A percentile compares a stretch with the other conserved stretches of the same genome.
Conservation (phyloP, 2,329 filamentous ascomycete species). For the Colletotrichum spaethianum region DNA sequence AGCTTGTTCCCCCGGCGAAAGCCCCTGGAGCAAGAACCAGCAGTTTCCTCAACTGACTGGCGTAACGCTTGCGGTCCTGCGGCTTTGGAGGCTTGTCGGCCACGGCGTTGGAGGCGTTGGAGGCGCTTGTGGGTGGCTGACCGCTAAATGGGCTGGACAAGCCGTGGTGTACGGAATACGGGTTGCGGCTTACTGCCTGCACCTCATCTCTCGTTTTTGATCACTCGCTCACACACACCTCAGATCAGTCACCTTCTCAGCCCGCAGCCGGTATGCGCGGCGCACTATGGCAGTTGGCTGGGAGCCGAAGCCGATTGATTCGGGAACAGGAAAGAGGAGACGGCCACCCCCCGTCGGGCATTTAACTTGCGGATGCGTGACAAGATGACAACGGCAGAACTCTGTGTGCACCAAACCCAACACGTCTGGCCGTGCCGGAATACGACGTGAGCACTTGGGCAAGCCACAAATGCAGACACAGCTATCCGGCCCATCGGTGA, state of each 20-base stretch:
- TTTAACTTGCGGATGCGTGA: slow-evolving; percentile 24
- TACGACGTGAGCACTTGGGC: slow-evolving; percentile 6
- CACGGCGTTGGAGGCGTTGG: slow-evolving; percentile 18
- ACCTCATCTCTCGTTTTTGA: slow-evolving; percentile 10
- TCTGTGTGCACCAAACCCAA: slow-evolving; percentile 30
- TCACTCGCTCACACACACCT: slow-evolving; percentile 22
- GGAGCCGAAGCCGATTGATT: slow-evolving; percentile 21
- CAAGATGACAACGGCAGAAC: not conserved
- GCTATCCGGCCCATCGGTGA: slow-evolving; percentile 27
- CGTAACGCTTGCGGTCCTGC: slow-evolving; percentile 29
- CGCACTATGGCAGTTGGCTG: slow-evolving; percentile 18
- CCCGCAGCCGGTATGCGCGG: slow-evolving; percentile 24
- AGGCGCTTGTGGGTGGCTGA: slow-evolving; percentile 2
- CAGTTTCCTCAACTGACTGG: slow-evolving; percentile 38
- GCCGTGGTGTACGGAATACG: slow-evolving; percentile 17
- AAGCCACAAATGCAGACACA: slow-evolving; percentile 27
- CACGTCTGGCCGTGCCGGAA: slow-evolving; percentile 16
- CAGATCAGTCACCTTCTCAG: slow-evolving; percentile 1
- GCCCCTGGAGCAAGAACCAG: slow-evolving; percentile 14
- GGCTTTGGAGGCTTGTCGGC: slow-evolving; percentile 13
- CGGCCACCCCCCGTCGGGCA: slow-evolving; percentile 13
- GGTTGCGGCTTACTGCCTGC: slow-evolving; percentile 4
- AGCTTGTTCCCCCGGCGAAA: slow-evolving; percentile 2
- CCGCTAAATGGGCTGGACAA: not conserved
- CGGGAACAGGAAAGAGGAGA: not conserved